These are phyloP conservation scores for Tuctoria greenei DNA, from an alignment of 176 grass and related monocot species.

Conservation along the genomic window DNA sequence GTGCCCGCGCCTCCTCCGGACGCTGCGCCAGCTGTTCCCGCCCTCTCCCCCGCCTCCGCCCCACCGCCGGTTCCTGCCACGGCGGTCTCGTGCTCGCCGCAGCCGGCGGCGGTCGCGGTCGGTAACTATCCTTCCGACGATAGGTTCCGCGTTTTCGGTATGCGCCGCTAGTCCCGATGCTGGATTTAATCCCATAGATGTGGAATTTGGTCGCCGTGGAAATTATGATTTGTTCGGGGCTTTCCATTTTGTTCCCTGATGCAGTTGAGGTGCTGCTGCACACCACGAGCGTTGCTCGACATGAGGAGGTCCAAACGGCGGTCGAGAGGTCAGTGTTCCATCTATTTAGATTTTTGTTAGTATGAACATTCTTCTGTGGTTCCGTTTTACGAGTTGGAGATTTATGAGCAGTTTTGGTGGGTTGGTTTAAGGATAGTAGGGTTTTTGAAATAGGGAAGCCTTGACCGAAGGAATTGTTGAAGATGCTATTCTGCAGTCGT, in stretches of 20 bases:
- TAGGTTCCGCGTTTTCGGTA: conserved; percentile 78
- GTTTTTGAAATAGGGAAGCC: no score
- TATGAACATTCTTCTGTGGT: background rate
- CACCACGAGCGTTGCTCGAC: conserved; percentile 57
- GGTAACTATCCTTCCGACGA: conserved; percentile 48
- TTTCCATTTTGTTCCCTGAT: conserved; percentile 28
- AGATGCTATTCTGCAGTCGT: no score
- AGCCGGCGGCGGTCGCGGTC: conserved; percentile 1
- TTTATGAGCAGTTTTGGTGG: no score
- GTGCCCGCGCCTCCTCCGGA: background rate
- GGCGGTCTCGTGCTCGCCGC: conserved; percentile 40
- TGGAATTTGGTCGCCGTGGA: background rate
- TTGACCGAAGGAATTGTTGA: no score
- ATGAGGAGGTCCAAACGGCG: conserved; percentile 56
- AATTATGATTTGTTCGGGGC: conserved; percentile 17
- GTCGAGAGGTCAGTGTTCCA: conserved; percentile 70
- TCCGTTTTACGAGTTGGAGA: background rate
- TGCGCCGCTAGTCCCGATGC: background rate
- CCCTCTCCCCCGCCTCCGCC: background rate
- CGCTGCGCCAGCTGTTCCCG: background rate
- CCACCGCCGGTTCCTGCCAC: conserved; percentile 4
- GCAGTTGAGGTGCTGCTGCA: conserved; percentile 91
- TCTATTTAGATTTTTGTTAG: background rate
- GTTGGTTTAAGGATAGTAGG: no score
- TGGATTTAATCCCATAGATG: background rate